Evolutionary conservation across 306 rosid species (phyloP).

Genomic region (Mucuna pruriens): DNA sequence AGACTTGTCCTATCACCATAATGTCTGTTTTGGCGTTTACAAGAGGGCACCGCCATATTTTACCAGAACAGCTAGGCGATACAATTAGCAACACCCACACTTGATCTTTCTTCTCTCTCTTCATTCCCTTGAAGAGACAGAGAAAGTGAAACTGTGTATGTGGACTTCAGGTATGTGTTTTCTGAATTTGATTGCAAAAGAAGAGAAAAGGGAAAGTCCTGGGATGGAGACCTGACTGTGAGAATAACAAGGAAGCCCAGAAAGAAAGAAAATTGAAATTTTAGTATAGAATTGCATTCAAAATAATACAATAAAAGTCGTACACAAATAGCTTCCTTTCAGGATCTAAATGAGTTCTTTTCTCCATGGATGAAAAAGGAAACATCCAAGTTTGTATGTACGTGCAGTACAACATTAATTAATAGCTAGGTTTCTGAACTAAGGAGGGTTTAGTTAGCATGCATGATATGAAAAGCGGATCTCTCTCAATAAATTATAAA

Average conservation of each 20-base stretch:
- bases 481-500: no score
- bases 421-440: neutral
- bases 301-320: slow-evolving; percentile 21
- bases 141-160: slow-evolving; percentile 13
- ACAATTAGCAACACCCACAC: slow-evolving; percentile 29
- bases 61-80: slow-evolving; percentile 11
- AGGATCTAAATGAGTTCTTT: slow-evolving; percentile 49
- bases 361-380: neutral
- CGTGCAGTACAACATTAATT: neutral
- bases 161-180: slow-evolving; percentile 57
- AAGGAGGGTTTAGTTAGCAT: neutral
- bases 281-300: neutral
- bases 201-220: slow-evolving; percentile 50
- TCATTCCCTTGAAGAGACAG: neutral
- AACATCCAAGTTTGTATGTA: neutral
- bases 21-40: slow-evolving; percentile 43
- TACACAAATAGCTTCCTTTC: slow-evolving; percentile 27
- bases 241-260: slow-evolving; percentile 40
- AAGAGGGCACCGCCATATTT: slow-evolving; percentile 27
- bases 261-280: neutral
- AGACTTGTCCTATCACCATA: slow-evolving; percentile 59
- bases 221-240: slow-evolving; percentile 76
- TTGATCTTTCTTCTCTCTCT: slow-evolving; percentile 24
- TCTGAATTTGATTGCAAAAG: slow-evolving; percentile 65
- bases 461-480: slow-evolving; percentile 36